phyloP scores from a whole-genome alignment of 805 yeast species.

The Starmera pachycereana region DNA sequence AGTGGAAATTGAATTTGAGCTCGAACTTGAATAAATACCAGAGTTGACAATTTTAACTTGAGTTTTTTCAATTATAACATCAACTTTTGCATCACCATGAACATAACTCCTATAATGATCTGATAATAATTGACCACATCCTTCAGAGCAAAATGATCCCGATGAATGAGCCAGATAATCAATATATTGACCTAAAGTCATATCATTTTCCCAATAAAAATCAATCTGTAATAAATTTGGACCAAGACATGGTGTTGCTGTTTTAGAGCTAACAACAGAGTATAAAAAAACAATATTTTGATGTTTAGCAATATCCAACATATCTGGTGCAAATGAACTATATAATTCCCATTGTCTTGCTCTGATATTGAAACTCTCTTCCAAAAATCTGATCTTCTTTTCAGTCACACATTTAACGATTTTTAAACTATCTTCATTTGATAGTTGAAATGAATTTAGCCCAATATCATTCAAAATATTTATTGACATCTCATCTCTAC shows the following conservation, averaged over 20 bases:
- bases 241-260: constrained; percentile 87
- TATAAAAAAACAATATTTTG: constrained; percentile 72
- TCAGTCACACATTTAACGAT: constrained; percentile 23
- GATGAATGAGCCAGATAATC: constrained; percentile 72
- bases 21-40: constrained; percentile 28
- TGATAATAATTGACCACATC: constrained; percentile 59
- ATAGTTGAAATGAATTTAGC: constrained; percentile 2
- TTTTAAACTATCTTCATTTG: constrained; percentile 20
- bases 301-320: constrained; percentile 63
- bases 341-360: constrained; percentile 62
- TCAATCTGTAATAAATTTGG: constrained; percentile 81
- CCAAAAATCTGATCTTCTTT: constrained; percentile 20
- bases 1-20: constrained; percentile 62
- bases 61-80: constrained; percentile 57
- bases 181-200: constrained; percentile 79
- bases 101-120: constrained; percentile 84
- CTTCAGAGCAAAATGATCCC: constrained; percentile 60
- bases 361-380: constrained; percentile 21
- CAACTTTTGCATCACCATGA: constrained; percentile 78
- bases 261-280: constrained; percentile 72
- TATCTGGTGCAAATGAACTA: constrained; percentile 37
- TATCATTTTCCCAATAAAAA: constrained; percentile 84
- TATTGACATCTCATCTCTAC: constrained; percentile 12
- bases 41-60: constrained; percentile 30
- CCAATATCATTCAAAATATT: constrained; percentile 19